phyloP scores from a whole-genome alignment of 2,329 filamentous ascomycete genomes.

The Venturia asperata region DNA sequence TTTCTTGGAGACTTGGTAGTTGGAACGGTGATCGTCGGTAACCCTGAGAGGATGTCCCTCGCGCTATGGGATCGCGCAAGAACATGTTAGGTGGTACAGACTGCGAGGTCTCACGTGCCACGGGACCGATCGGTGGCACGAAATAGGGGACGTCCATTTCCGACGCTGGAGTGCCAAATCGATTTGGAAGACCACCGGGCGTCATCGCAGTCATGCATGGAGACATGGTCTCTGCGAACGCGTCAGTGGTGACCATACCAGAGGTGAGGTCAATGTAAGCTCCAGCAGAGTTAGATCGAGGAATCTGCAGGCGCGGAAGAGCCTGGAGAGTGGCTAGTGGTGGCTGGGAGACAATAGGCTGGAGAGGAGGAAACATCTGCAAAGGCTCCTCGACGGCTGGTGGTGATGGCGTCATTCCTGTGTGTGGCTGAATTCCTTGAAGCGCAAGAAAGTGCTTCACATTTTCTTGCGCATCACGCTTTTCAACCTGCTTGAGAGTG shows the following conservation, averaged over 20 bases:
- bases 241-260: slow-evolving; percentile 28
- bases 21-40: slow-evolving; percentile 60
- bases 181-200: slow-evolving; percentile 48
- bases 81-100: slow-evolving; percentile 93
- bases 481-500: slow-evolving; percentile 60
- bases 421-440: slow-evolving; percentile 57
- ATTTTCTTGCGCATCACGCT: slow-evolving; percentile 81
- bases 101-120: slow-evolving; percentile 73
- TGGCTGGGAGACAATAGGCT: slow-evolving; percentile 35
- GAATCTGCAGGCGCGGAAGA: slow-evolving; percentile 53
- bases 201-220: slow-evolving; percentile 29
- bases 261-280: slow-evolving; percentile 34
- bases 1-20: slow-evolving; percentile 64
- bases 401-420: slow-evolving; percentile 45
- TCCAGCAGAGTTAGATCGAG: slow-evolving; percentile 31
- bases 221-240: slow-evolving; percentile 35
- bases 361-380: slow-evolving; percentile 48
- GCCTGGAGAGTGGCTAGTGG: slow-evolving; percentile 46
- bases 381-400: slow-evolving; percentile 26
- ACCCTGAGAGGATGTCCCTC: slow-evolving; percentile 33
- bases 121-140: slow-evolving; percentile 60
- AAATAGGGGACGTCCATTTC: slow-evolving; percentile 85
- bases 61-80: slow-evolving; percentile 51
- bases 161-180: slow-evolving; percentile 79
- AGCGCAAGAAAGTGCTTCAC: slow-evolving; percentile 86